Evolutionary conservation across 176 grass and related monocot genomes (phyloP).

Genomic region (Poa annua): DNA sequence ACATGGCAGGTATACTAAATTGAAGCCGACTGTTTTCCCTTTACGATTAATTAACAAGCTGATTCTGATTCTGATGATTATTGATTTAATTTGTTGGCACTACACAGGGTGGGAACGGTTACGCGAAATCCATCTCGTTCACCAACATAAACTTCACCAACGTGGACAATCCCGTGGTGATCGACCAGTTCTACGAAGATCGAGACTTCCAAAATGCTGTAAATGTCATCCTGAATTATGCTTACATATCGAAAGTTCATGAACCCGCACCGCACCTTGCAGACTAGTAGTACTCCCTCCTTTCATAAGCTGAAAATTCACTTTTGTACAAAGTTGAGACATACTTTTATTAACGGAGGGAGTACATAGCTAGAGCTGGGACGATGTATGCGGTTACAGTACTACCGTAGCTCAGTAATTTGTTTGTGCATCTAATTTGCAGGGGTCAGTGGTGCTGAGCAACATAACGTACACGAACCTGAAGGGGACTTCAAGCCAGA

Average conservation of each 20-base stretch:
- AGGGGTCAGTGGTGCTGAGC: slow-evolving; percentile 36
- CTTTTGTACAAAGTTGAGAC: too few species aligned
- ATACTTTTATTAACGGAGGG: too few species aligned
- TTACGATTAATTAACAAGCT: neutral
- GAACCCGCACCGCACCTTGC: too few species aligned
- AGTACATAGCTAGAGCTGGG: too few species aligned
- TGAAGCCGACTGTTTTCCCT: neutral
- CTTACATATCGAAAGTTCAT: too few species aligned
- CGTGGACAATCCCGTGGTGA: slow-evolving; percentile 40
- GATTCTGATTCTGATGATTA: neutral
- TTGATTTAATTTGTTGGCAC: neutral
- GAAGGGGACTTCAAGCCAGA: slow-evolving; percentile 14
- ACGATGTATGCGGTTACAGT: neutral
- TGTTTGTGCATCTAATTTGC: neutral
- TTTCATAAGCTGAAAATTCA: too few species aligned
- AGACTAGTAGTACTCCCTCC: too few species aligned
- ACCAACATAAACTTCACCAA: slow-evolving; percentile 43
- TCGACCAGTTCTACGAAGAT: slow-evolving; percentile 53
- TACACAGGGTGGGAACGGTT: slow-evolving; percentile 43
- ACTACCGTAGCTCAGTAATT: neutral
- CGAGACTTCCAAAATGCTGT: neutral
- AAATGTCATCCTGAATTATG: neutral
- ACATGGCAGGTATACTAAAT: slow-evolving; percentile 48
- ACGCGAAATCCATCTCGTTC: slow-evolving; percentile 43
- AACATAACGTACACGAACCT: slow-evolving; percentile 39